Evolutionary conservation across 331 rosid genomes (phyloP).

Genomic region (Stylosanthes scabra): DNA sequence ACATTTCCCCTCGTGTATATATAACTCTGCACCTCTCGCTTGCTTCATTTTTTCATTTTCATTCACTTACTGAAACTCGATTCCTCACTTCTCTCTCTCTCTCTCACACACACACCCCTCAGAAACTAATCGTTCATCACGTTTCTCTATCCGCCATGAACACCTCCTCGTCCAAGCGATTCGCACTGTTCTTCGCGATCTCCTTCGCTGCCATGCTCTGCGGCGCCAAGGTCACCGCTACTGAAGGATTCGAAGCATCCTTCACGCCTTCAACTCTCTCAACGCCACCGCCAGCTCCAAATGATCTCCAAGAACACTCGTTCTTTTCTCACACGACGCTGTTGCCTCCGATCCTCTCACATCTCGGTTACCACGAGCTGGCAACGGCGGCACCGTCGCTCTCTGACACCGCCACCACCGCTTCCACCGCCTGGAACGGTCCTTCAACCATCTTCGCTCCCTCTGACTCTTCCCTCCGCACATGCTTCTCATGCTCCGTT

Average conservation of each 20-base stretch:
- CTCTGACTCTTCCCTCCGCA: constrained; percentile 59
- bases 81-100: too few species aligned
- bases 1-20: neutral
- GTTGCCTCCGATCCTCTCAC: constrained; percentile 71
- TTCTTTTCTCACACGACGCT: constrained; percentile 61
- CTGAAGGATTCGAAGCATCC: constrained; percentile 37
- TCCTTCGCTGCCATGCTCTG: constrained; percentile 34
- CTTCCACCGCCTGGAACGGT: constrained; percentile 55
- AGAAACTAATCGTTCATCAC: neutral
- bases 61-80: constrained; percentile 17
- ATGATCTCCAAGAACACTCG: constrained; percentile 54
- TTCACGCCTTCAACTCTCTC: constrained; percentile 35
- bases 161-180: constrained; percentile 41
- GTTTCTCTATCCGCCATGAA: constrained; percentile 45
- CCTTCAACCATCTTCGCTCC: constrained; percentile 79
- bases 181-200: constrained; percentile 13
- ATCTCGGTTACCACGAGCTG: constrained; percentile 70
- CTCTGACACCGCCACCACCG: constrained; percentile 39
- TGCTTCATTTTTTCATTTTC: constrained; percentile 24
- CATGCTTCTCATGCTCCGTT: constrained; percentile 67
- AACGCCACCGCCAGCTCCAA: constrained; percentile 46
- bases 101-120: too few species aligned
- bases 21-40: constrained; percentile 8
- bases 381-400: constrained; percentile 73
- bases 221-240: constrained; percentile 30